Conservation (phyloP, 1,284 basidiomycete genomes). For the Apiotrichum mycotoxinovorans region DNA sequence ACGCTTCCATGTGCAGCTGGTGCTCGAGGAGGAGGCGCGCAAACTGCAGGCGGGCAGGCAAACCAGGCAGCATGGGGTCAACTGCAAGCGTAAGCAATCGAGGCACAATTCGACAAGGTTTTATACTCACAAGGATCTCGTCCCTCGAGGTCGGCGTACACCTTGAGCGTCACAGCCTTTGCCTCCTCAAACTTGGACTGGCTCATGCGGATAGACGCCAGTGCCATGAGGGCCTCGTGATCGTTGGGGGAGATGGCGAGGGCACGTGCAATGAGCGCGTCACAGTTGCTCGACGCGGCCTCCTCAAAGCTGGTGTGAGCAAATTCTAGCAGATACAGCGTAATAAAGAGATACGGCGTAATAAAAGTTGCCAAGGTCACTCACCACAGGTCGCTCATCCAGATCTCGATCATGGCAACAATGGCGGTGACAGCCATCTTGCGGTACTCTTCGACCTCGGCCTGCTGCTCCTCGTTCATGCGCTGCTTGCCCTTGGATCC, state of each 20-base stretch:
- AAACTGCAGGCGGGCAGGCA: conserved; percentile 68
- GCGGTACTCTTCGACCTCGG: conserved; percentile 59
- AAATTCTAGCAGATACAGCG: too few species aligned
- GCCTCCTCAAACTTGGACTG: conserved; percentile 80
- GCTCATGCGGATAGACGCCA: conserved; percentile 85
- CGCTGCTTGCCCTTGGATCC: conserved; percentile 25
- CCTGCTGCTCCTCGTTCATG: conserved; percentile 59
- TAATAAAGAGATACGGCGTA: too few species aligned
- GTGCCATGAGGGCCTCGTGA: conserved; percentile 71
- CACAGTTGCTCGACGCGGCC: conserved; percentile 61
- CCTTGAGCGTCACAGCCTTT: conserved; percentile 63
- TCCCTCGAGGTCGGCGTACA: conserved; percentile 71
- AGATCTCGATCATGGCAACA: conserved; percentile 89
- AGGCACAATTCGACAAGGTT: too few species aligned
- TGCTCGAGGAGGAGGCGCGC: conserved; percentile 83
- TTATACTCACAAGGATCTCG: conserved; percentile 63
- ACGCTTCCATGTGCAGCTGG: conserved; percentile 63
- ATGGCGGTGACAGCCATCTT: conserved; percentile 76
- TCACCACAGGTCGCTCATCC: conserved; percentile 94
- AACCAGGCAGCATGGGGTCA: conserved; percentile 66
- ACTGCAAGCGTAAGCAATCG: conserved; percentile 52
- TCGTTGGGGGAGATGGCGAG: conserved; percentile 72
- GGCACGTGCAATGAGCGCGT: conserved; percentile 67
- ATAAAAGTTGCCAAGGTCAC: too few species aligned
- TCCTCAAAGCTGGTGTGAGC: conserved; percentile 62